A percentile compares a stretch with the other conserved stretches of the same genome.
Evolutionary conservation across 139 green algal species (phyloP).

Genomic region (Haematococcus sp.): DNA sequence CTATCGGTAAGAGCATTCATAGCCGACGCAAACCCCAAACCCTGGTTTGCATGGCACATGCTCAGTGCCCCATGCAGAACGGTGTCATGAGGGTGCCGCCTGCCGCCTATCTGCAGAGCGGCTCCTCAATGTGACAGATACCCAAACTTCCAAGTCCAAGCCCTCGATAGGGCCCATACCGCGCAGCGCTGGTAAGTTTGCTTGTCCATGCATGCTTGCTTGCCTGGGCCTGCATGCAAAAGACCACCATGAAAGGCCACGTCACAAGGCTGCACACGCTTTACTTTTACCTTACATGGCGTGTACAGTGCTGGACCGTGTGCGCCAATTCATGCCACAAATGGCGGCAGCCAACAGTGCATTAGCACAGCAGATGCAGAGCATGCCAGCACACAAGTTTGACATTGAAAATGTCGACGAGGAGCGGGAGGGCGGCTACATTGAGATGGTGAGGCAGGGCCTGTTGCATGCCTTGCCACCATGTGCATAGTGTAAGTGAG

Average conservation of each 20-base stretch:
- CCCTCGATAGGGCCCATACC: conserved; percentile 19
- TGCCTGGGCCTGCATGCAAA: too few relatives aligned
- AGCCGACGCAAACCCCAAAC: too few relatives aligned
- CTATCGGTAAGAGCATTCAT: conserved; percentile 15
- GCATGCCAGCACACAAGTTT: conserved; percentile 3
- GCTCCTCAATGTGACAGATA: neutral
- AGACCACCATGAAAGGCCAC: too few relatives aligned
- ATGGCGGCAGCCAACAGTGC: conserved; percentile 40
- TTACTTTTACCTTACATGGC: too few relatives aligned
- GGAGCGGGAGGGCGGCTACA: conserved; percentile 14
- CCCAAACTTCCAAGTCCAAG: conserved; percentile 1
- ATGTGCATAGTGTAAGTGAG: too few relatives aligned
- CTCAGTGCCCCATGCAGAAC: too few relatives aligned
- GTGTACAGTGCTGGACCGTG: conserved; percentile 31
- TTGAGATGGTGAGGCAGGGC: conserved; percentile 29
- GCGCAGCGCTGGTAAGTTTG: conserved; percentile 16
- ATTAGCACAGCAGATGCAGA: conserved; percentile 38
- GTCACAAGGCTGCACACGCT: too few relatives aligned
- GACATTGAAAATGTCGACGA: conserved; percentile 28
- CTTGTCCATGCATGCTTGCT: too few relatives aligned
- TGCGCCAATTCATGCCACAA: conserved; percentile 36
- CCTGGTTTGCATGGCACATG: too few relatives aligned
- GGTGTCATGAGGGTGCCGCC: too few relatives aligned
- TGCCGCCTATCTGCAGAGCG: neutral
- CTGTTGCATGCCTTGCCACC: conserved; percentile 1